phyloP scores from a whole-genome alignment of 2,329 filamentous ascomycete species.

The Penicillium freii region DNA sequence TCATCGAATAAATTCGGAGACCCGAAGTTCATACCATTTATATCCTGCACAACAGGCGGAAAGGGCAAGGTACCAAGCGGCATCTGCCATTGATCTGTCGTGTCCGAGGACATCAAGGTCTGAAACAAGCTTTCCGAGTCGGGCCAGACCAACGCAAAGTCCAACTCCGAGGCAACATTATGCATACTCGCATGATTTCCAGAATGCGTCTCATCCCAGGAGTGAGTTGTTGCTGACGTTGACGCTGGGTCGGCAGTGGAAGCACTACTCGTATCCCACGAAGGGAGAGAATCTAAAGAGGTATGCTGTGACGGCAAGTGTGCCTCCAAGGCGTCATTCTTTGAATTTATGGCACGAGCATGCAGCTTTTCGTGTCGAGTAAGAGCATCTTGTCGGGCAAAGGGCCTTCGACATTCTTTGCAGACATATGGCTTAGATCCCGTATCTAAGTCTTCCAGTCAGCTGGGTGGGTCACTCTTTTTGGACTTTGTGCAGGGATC shows the following conservation, averaged over 20 bases:
- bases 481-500: too few relatives aligned
- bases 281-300: slow-evolving; percentile 21
- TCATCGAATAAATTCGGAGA: slow-evolving; percentile 41
- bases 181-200: slow-evolving; percentile 21
- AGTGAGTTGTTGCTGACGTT: slow-evolving; percentile 21
- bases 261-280: slow-evolving; percentile 28
- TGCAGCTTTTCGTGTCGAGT: slow-evolving; percentile 47
- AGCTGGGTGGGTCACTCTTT: slow-evolving; percentile 14
- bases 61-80: slow-evolving; percentile 44
- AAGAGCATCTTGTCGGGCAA: slow-evolving; percentile 47
- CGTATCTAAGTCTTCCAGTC: slow-evolving; percentile 35
- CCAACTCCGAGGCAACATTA: slow-evolving; percentile 32
- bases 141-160: slow-evolving; percentile 47
- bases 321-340: slow-evolving; percentile 15
- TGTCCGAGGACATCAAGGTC: slow-evolving; percentile 44
- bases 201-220: slow-evolving; percentile 27
- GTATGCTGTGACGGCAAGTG: slow-evolving; percentile 16
- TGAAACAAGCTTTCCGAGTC: slow-evolving; percentile 48
- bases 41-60: slow-evolving; percentile 32
- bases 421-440: slow-evolving; percentile 45
- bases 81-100: slow-evolving; percentile 44
- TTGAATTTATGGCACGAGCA: slow-evolving; percentile 27
- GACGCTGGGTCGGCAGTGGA: slow-evolving; percentile 19
- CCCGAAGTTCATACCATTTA: slow-evolving; percentile 32
- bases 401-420: slow-evolving; percentile 42